Evolutionary conservation across 2,329 filamentous ascomycete species (phyloP).

Genomic region (Fusarium mundagurra): DNA sequence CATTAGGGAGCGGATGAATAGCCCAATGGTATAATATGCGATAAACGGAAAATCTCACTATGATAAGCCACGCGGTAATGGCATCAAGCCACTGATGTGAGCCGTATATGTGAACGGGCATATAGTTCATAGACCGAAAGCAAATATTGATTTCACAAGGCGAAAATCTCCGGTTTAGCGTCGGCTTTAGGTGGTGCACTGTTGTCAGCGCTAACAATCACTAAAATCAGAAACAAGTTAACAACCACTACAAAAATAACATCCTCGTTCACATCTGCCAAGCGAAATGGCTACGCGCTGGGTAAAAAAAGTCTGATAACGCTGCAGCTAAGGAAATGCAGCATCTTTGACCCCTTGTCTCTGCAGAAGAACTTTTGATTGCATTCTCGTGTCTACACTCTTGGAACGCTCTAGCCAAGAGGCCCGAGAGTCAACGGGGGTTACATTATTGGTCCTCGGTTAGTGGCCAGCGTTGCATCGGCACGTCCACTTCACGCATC

Average conservation of each 20-base stretch:
- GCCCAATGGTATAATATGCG: background rate
- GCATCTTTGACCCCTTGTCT: background rate
- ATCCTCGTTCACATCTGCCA: background rate
- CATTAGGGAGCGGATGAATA: background rate
- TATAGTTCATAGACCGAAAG: background rate
- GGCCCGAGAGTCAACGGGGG: background rate
- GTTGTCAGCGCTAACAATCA: background rate
- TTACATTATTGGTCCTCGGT: slow-evolving; percentile 6
- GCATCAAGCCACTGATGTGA: background rate
- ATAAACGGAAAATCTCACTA: background rate
- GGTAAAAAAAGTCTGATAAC: slow-evolving; percentile 1
- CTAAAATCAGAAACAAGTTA: background rate
- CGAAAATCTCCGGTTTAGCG: background rate
- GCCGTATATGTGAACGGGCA: background rate
- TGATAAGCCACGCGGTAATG: background rate
- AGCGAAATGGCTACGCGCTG: slow-evolving; percentile 2
- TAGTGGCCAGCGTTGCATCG: background rate
- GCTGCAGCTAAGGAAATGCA: slow-evolving; percentile 3
- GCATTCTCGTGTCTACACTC: slow-evolving; percentile 18
- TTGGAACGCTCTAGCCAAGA: background rate
- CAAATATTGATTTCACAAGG: background rate
- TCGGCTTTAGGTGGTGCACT: background rate
- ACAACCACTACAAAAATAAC: background rate
- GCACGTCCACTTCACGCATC: background rate
- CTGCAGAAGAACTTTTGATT: slow-evolving; percentile 24